Conservation (phyloP, 139 green algal species). For the Chlorella sp. region DNA sequence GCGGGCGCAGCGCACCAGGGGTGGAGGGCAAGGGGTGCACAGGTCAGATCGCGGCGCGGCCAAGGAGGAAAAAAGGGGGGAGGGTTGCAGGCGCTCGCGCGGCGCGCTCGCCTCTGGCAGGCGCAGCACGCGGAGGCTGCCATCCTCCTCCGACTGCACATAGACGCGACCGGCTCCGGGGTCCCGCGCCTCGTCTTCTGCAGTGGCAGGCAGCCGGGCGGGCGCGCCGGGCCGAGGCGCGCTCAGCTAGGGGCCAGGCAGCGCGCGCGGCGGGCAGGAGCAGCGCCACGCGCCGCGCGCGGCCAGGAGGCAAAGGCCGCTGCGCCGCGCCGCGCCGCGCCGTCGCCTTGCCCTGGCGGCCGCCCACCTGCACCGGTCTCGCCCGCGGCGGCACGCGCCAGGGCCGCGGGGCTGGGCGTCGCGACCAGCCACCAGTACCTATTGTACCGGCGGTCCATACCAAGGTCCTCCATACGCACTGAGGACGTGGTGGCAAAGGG, state of each 20-base stretch:
- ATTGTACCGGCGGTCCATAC: conserved; percentile 81
- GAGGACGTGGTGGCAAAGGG: neutral
- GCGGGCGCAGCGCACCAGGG: conserved; percentile 46
- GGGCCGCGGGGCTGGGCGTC: no score
- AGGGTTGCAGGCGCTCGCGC: no score
- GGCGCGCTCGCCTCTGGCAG: neutral
- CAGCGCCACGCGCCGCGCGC: no score
- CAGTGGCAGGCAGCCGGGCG: no score
- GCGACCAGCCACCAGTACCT: conserved; percentile 73
- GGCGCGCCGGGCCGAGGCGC: no score
- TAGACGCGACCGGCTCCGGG: conserved; percentile 33
- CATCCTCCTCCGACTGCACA: conserved; percentile 45
- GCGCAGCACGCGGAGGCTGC: conserved; percentile 51
- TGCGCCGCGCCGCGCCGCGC: conserved; percentile 1
- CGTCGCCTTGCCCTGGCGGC: neutral
- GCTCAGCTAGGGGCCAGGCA: no score
- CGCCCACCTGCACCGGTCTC: conserved; percentile 1
- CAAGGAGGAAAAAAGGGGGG: no score
- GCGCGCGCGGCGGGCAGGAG: no score
- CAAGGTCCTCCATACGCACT: conserved; percentile 65
- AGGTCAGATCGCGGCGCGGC: no score
- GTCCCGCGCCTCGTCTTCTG: conserved; percentile 18
- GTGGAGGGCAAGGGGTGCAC: neutral
- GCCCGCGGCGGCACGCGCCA: neutral
- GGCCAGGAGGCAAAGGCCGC: no score